These are phyloP conservation scores for Cordyceps farinosa DNA, from an alignment of 2,329 filamentous ascomycete species.

Conservation along the genomic window DNA sequence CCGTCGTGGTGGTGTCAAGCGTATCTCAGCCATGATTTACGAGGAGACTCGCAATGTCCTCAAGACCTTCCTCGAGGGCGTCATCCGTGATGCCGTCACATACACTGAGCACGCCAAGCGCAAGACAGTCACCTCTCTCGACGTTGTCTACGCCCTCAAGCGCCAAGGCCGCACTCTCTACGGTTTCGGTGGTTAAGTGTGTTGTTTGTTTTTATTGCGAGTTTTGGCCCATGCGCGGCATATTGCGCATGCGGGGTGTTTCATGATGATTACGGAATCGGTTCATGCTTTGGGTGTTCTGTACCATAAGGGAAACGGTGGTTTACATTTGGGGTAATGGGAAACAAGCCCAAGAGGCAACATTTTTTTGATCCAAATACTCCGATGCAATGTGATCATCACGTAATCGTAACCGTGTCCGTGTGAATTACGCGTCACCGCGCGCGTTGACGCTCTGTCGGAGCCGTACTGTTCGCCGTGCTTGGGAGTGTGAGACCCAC, in stretches of 20 bases:
- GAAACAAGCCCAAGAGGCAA: conserved; percentile 27
- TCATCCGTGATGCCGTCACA: conserved; percentile 66
- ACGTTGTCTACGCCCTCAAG: conserved; percentile 59
- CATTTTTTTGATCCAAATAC: conserved; percentile 22
- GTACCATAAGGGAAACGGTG: conserved; percentile 42
- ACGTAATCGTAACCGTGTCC: too few species aligned
- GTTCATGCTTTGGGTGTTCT: conserved; percentile 42
- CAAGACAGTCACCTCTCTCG: conserved; percentile 64
- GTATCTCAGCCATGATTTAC: conserved; percentile 92
- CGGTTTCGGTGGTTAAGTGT: conserved; percentile 69
- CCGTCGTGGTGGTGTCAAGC: conserved; percentile 99
- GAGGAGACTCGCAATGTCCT: conserved; percentile 67
- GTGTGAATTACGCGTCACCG: too few species aligned
- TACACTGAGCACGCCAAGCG: conserved; percentile 70
- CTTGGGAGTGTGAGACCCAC: too few species aligned
- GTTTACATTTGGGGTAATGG: conserved; percentile 36
- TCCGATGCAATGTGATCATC: neutral
- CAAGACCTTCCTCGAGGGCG: conserved; percentile 66
- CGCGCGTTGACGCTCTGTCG: too few species aligned
- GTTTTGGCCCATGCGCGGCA: conserved; percentile 25
- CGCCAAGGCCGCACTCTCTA: conserved; percentile 66
- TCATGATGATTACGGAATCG: conserved; percentile 41
- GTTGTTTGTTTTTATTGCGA: conserved; percentile 26
- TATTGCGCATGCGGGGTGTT: conserved; percentile 32
- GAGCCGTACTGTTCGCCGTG: too few species aligned